Conservation (phyloP, 371 early-diverging fungal genomes). For the Rhizopus stolonifer region DNA sequence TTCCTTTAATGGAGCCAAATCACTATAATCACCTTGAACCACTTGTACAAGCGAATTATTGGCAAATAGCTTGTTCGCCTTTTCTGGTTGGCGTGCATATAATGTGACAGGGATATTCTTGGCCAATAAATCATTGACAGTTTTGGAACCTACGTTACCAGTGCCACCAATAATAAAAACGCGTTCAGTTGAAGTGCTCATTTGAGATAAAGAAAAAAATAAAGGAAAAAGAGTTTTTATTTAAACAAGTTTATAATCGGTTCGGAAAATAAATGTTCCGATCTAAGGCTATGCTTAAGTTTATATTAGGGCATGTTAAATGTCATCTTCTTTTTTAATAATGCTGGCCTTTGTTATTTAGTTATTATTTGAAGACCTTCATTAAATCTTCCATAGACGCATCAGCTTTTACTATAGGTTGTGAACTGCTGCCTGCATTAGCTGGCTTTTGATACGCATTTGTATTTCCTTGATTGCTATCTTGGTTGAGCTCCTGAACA, state of each 20-base stretch:
- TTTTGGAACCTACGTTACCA: conserved; percentile 19
- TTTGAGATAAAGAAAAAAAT: neutral
- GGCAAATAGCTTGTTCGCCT: conserved; percentile 4
- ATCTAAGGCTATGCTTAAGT: no score
- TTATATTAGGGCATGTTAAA: no score
- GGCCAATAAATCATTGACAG: conserved; percentile 11
- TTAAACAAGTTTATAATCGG: neutral
- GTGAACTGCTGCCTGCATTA: neutral
- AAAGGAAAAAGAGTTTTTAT: neutral
- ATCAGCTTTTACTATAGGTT: neutral
- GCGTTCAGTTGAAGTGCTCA: neutral
- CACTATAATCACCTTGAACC: conserved; percentile 32
- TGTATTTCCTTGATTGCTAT: neutral
- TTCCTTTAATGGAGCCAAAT: conserved; percentile 20
- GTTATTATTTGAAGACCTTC: neutral
- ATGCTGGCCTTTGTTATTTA: no score
- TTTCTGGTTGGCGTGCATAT: conserved; percentile 17
- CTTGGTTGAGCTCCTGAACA: neutral
- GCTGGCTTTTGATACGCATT: neutral
- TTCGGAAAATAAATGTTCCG: neutral
- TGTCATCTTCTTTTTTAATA: no score
- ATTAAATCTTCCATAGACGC: neutral
- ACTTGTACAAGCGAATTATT: conserved; percentile 1
- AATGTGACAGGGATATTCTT: conserved; percentile 11
- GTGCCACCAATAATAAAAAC: conserved; percentile 32